A percentile compares a stretch with the other conserved stretches of the same genome.
phyloP scores from a whole-genome alignment of 805 yeast species.

The Wickerhamiella shivajii region DNA sequence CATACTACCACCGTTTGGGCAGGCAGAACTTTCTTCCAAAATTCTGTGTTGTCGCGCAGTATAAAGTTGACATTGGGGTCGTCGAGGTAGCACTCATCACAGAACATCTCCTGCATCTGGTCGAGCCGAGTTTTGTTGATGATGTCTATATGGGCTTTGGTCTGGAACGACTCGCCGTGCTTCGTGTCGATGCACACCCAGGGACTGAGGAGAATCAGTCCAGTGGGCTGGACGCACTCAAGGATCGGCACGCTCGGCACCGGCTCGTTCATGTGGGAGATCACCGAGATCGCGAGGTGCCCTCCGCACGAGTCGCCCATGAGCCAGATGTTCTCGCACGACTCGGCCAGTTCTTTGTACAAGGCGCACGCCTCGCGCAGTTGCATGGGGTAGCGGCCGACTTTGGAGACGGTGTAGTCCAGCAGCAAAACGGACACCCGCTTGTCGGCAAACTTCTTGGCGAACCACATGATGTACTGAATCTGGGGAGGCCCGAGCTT shows the following conservation, averaged over 20 bases:
- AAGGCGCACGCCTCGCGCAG: constrained; percentile 14
- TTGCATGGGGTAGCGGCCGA: constrained; percentile 19
- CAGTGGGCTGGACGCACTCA: constrained; percentile 6
- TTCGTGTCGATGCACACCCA: constrained; percentile 8
- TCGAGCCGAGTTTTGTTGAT: constrained; percentile 4
- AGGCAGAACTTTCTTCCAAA: constrained; percentile 14
- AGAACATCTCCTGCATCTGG: constrained; percentile 4
- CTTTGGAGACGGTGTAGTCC: constrained; percentile 22
- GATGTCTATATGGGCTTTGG: constrained; percentile 2
- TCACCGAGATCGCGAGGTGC: constrained; percentile 17
- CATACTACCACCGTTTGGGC: constrained; percentile 12
- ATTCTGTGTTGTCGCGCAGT: constrained; percentile 3
- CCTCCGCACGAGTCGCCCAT: constrained; percentile 26
- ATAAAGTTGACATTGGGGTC: constrained; percentile 5
- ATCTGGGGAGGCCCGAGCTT: constrained; percentile 15
- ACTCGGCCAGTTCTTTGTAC: constrained; percentile 1
- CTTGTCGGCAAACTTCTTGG: constrained; percentile 6
- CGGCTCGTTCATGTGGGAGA: constrained; percentile 8
- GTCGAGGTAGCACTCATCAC: neutral
- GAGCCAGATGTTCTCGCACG: constrained; percentile 13
- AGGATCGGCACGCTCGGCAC: too few relatives aligned
- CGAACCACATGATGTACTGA: constrained; percentile 10
- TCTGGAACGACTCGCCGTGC: constrained; percentile 1
- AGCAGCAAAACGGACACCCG: constrained; percentile 19
- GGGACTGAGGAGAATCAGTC: constrained; percentile 13